phyloP scores from a whole-genome alignment of 768 basidiomycete species.

The Ramaria sp. region DNA sequence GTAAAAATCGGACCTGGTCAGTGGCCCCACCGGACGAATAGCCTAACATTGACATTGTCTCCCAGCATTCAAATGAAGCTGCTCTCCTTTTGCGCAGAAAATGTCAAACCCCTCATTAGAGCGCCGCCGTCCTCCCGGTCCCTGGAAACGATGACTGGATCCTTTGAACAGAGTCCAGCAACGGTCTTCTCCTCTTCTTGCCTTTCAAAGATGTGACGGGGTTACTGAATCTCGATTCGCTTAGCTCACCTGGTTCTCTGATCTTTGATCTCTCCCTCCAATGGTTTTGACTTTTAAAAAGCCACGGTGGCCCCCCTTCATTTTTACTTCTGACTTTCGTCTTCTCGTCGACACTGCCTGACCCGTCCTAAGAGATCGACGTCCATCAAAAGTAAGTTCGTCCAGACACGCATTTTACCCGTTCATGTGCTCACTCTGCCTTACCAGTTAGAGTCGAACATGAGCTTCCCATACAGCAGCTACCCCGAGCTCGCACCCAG shows the following conservation, averaged over 20 bases:
- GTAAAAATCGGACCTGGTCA: neutral
- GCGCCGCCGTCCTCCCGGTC: neutral
- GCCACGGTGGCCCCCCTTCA: neutral
- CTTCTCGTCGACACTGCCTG: neutral
- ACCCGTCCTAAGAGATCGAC: neutral
- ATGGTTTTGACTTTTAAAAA: neutral
- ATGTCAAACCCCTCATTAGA: neutral
- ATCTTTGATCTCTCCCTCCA: neutral
- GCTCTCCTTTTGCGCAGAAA: neutral
- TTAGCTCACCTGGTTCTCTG: neutral
- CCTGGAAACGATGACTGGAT: neutral
- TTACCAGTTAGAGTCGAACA: neutral
- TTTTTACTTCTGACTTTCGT: neutral
- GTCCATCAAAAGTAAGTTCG: neutral
- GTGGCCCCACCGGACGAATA: neutral
- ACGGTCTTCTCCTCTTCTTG: neutral
- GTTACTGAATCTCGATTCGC: neutral
- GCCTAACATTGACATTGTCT: neutral
- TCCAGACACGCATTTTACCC: neutral
- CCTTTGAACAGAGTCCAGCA: neutral
- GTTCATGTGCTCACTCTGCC: neutral
- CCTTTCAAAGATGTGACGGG: neutral
- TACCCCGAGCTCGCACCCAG: neutral
- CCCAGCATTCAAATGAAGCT: neutral
- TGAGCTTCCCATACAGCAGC: slow-evolving; percentile 1